phyloP scores from a whole-genome alignment of 1,284 basidiomycete species.

The Sporisorium scitamineum region DNA sequence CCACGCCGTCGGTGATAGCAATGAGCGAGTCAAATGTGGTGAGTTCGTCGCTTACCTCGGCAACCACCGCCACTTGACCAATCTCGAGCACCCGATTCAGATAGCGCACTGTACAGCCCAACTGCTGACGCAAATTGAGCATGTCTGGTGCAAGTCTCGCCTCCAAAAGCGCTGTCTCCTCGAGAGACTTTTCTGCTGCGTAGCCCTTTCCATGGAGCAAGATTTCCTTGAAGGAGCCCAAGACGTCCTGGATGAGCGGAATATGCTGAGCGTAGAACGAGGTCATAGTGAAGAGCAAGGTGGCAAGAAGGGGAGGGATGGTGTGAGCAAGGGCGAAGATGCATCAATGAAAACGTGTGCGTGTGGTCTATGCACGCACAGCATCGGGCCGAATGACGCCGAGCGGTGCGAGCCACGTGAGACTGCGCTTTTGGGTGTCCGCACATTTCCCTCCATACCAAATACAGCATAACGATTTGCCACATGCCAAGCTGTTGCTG shows the following conservation, averaged over 20 bases:
- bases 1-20: neutral
- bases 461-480: too few relatives aligned
- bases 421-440: too few relatives aligned
- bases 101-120: neutral
- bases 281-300: neutral
- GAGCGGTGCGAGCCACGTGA: too few relatives aligned
- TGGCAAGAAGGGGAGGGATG: neutral
- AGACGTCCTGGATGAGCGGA: neutral
- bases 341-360: too few relatives aligned
- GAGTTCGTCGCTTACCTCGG: neutral
- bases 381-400: too few relatives aligned
- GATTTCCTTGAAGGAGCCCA: neutral
- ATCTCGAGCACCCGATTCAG: neutral
- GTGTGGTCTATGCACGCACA: too few relatives aligned
- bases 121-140: neutral
- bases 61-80: neutral
- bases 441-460: too few relatives aligned
- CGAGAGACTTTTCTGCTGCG: neutral
- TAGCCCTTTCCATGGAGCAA: neutral
- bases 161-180: neutral
- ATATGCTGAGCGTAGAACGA: neutral
- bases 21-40: neutral
- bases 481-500: too few relatives aligned
- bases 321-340: too few relatives aligned
- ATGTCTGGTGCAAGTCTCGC: neutral